phyloP scores from a whole-genome alignment of 768 basidiomycete species.

The Amanita subjunquillea region DNA sequence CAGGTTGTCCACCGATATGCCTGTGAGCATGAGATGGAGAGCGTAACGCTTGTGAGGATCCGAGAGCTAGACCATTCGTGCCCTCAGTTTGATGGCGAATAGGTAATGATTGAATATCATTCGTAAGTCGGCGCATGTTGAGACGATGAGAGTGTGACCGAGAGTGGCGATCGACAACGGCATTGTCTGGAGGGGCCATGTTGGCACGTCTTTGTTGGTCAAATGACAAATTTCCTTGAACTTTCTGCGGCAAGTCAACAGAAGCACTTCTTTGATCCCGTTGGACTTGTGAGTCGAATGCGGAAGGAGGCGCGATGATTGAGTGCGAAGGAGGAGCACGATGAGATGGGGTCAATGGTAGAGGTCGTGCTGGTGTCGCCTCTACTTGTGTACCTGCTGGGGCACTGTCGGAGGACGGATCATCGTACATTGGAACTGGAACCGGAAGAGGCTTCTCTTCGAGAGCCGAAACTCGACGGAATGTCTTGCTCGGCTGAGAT shows the following conservation, averaged over 20 bases:
- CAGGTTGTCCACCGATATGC: neutral
- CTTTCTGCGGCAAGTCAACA: neutral
- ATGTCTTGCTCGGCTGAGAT: neutral
- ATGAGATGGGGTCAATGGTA: neutral
- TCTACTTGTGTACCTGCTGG: neutral
- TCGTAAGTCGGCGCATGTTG: neutral
- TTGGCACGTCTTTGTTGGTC: neutral
- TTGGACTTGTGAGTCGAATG: neutral
- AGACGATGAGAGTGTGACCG: neutral
- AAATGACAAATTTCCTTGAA: neutral
- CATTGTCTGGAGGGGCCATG: neutral
- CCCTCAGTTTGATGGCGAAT: neutral
- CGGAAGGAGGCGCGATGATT: neutral
- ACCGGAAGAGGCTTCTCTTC: conserved; percentile 17
- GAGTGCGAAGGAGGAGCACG: neutral
- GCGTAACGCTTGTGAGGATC: neutral
- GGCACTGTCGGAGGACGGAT: conserved; percentile 2
- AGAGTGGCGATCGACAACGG: neutral
- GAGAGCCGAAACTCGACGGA: conserved; percentile 10
- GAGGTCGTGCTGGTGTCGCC: conserved; percentile 7
- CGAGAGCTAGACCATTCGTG: neutral
- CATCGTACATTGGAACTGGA: conserved; percentile 11
- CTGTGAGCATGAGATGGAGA: neutral
- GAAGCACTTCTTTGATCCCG: neutral
- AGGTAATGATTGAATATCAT: neutral